These are phyloP conservation scores for Candida mesenterica DNA, from an alignment of 1,139 yeast species.

Conservation along the genomic window DNA sequence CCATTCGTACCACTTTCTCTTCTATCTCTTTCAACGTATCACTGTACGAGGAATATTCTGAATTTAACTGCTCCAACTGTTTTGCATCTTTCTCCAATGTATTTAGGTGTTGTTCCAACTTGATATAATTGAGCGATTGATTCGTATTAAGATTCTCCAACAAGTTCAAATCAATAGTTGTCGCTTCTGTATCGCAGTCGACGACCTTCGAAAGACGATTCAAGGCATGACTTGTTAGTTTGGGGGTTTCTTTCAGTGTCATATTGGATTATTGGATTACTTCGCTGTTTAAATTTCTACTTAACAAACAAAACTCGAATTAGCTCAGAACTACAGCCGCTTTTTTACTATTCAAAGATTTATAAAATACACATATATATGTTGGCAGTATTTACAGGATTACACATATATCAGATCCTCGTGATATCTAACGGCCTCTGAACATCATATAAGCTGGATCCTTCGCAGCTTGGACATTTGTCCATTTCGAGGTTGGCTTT, in stretches of 20 bases:
- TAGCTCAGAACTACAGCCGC: too few relatives aligned
- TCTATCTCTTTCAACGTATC: constrained; percentile 44
- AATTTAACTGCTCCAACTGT: constrained; percentile 24
- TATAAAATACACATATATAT: background rate
- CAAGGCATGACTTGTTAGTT: constrained; percentile 30
- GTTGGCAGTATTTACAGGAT: background rate
- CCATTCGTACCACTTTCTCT: constrained; percentile 42
- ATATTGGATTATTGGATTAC: constrained; percentile 9
- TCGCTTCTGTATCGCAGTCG: constrained; percentile 55
- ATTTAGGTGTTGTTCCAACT: constrained; percentile 48
- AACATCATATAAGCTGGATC: constrained; percentile 50
- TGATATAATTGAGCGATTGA: constrained; percentile 55
- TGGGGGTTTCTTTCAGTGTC: constrained; percentile 34
- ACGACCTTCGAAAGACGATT: constrained; percentile 24
- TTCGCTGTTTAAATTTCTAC: background rate
- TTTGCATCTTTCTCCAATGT: constrained; percentile 35
- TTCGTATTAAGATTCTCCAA: constrained; percentile 57
- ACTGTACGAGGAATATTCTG: constrained; percentile 29
- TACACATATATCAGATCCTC: constrained; percentile 1
- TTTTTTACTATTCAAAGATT: too few relatives aligned
- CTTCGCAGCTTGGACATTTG: constrained; percentile 48
- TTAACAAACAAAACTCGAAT: background rate
- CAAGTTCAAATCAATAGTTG: constrained; percentile 51
- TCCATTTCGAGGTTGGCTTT: constrained; percentile 66
- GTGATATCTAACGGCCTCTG: constrained; percentile 48